phyloP scores from a whole-genome alignment of 2,329 filamentous ascomycete genomes.

The Microdochium nivale region DNA sequence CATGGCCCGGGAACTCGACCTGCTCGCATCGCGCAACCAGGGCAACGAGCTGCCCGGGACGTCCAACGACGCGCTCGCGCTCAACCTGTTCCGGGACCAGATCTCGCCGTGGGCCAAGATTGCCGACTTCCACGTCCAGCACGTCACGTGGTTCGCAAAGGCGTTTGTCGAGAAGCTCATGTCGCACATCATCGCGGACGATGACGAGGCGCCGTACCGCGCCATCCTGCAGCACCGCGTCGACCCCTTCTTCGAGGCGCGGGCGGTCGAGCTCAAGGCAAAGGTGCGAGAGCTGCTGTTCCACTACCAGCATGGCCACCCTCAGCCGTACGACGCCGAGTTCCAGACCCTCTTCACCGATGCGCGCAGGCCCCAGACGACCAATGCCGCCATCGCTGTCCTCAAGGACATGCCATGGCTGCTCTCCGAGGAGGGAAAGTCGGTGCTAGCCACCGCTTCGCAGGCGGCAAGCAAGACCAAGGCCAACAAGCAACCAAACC shows the following conservation, averaged over 20 bases:
- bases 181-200: constrained; percentile 17
- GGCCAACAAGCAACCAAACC: constrained; percentile 15
- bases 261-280: constrained; percentile 12
- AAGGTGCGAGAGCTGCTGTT: constrained; percentile 31
- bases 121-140: constrained; percentile 23
- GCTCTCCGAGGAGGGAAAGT: constrained; percentile 12
- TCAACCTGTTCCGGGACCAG: constrained; percentile 30
- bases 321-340: constrained; percentile 21
- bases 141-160: constrained; percentile 18
- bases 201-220: constrained; percentile 11
- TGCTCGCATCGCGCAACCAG: constrained; percentile 24
- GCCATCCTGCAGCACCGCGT: constrained; percentile 14
- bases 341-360: constrained; percentile 14
- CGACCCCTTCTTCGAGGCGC: constrained; percentile 16
- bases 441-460: constrained; percentile 4
- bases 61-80: constrained; percentile 24
- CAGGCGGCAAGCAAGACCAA: neutral
- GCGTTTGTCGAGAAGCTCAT: constrained; percentile 28
- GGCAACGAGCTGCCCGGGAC: constrained; percentile 30
- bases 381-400: constrained; percentile 8
- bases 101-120: constrained; percentile 28
- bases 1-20: constrained; percentile 17
- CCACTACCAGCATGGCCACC: constrained; percentile 25
- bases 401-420: constrained; percentile 11
- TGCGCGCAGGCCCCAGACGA: constrained; percentile 5